Conservation (phyloP, 768 basidiomycete genomes). For the Tricholoma saponaceum region DNA sequence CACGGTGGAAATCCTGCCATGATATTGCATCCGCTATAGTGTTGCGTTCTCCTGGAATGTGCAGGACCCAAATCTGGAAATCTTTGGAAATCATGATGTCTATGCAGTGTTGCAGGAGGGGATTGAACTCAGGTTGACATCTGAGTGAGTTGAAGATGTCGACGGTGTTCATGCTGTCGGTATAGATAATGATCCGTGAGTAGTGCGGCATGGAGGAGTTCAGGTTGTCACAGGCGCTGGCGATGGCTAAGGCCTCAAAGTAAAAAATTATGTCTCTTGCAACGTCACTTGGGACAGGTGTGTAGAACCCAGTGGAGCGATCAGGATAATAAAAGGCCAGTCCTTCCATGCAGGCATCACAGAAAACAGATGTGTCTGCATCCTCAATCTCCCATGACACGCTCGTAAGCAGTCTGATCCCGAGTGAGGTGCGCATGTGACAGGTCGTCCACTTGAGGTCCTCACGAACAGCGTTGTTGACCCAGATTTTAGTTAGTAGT, state of each 20-base stretch:
- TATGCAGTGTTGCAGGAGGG: slow-evolving; percentile 11
- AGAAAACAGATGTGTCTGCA: neutral
- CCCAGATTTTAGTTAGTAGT: slow-evolving; percentile 8
- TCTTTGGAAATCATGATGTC: slow-evolving; percentile 8
- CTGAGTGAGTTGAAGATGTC: too few species aligned
- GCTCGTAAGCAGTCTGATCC: slow-evolving; percentile 18
- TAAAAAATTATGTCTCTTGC: slow-evolving; percentile 19
- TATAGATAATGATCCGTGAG: slow-evolving; percentile 14
- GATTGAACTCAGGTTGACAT: slow-evolving; percentile 15
- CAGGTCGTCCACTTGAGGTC: slow-evolving; percentile 31
- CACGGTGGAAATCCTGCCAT: too few species aligned
- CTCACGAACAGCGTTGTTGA: slow-evolving; percentile 22
- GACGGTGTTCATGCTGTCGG: too few species aligned
- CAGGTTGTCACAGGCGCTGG: neutral
- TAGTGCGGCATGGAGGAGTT: neutral
- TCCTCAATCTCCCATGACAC: slow-evolving; percentile 13
- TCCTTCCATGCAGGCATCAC: neutral
- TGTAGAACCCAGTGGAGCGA: slow-evolving; percentile 5
- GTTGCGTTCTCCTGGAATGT: slow-evolving; percentile 16
- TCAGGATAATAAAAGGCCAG: slow-evolving; percentile 22
- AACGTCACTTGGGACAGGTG: neutral
- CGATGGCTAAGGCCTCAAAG: slow-evolving; percentile 16
- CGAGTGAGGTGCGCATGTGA: slow-evolving; percentile 13
- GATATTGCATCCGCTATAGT: slow-evolving; percentile 15
- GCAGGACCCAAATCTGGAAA: slow-evolving; percentile 11